Conservation (phyloP, 768 basidiomycete species). For the Trametes maxima region DNA sequence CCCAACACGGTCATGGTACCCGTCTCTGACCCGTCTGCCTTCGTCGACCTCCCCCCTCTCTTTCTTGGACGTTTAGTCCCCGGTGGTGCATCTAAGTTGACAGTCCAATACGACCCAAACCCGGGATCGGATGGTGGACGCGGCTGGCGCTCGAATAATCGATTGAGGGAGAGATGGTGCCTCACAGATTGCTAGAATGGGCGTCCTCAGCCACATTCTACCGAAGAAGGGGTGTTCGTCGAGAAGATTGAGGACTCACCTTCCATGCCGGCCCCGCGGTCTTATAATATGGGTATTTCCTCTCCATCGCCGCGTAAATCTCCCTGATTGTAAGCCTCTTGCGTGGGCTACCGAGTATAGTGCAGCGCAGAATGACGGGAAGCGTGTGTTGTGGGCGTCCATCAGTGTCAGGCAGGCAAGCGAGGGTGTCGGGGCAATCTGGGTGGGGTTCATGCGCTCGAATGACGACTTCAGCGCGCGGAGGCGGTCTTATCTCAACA, state of each 20-base stretch:
- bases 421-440: constrained; percentile 76
- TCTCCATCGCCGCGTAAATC: constrained; percentile 86
- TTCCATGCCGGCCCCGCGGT: constrained; percentile 86
- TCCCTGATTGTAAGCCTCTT: constrained; percentile 81
- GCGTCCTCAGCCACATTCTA: constrained; percentile 14
- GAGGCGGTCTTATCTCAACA: constrained; percentile 10
- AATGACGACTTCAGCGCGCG: constrained; percentile 24
- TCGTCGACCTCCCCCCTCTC: constrained; percentile 60
- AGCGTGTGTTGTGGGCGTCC: constrained; percentile 83
- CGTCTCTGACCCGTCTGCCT: constrained; percentile 28
- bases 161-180: constrained; percentile 81
- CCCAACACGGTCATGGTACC: constrained; percentile 12
- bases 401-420: constrained; percentile 77
- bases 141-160: constrained; percentile 79
- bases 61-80: constrained; percentile 86
- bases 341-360: constrained; percentile 76
- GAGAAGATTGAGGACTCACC: constrained; percentile 43
- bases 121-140: constrained; percentile 84
- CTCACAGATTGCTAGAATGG: constrained; percentile 77
- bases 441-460: constrained; percentile 52
- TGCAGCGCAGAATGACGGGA: constrained; percentile 82
- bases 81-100: constrained; percentile 82
- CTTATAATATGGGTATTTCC: constrained; percentile 80
- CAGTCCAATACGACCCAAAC: constrained; percentile 89
- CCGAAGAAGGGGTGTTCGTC: constrained; percentile 1